Conservation (phyloP, 805 yeast genomes). For the Myxozyma neglecta region DNA sequence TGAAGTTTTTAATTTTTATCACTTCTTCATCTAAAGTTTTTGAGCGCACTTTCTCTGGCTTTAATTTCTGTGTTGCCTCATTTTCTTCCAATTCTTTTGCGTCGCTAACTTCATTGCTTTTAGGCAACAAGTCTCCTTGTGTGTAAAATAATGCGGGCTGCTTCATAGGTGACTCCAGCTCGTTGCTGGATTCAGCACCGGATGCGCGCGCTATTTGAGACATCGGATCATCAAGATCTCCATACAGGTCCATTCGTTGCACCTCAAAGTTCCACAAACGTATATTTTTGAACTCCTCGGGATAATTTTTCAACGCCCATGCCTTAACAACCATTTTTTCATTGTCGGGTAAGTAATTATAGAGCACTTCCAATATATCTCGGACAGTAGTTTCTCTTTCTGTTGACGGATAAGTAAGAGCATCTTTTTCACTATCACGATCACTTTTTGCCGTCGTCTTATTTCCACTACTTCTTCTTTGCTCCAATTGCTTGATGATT, state of each 20-base stretch:
- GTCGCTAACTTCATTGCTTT: too few relatives aligned
- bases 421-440: background rate
- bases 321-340: constrained; percentile 34
- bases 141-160: too few relatives aligned
- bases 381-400: constrained; percentile 34
- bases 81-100: too few relatives aligned
- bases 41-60: too few relatives aligned
- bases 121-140: too few relatives aligned
- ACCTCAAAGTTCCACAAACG: constrained; percentile 4
- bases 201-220: too few relatives aligned
- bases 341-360: constrained; percentile 41
- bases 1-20: too few relatives aligned
- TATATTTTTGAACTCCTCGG: constrained; percentile 29
- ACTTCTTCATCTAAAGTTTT: too few relatives aligned
- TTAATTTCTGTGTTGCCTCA: too few relatives aligned
- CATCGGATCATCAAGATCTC: background rate
- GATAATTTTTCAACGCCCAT: constrained; percentile 31
- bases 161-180: too few relatives aligned
- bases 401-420: background rate
- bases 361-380: constrained; percentile 50
- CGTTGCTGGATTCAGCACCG: too few relatives aligned
- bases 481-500: background rate
- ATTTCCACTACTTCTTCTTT: background rate
- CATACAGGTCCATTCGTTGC: constrained; percentile 12
- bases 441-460: background rate